Base-by-base conservation (phyloP, 345 rosid genomes). In the Eucalyptus brandiana region DNA sequence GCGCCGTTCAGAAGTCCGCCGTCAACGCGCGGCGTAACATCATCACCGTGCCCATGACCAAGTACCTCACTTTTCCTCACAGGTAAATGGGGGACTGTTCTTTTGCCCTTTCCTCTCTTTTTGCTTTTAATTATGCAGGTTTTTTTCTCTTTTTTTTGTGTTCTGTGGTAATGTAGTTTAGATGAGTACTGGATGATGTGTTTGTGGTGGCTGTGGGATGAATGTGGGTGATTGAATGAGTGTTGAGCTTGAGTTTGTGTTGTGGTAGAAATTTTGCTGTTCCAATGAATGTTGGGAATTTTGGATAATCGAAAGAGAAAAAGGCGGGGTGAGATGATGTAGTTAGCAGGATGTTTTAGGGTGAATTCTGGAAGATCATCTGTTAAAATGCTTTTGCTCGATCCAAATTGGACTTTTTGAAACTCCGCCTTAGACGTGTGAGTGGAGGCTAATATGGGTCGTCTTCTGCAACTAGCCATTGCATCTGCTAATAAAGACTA, bases 41-140 rank as follows among this genome's bases (percentile, higher is more conserved):
- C 8, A 91, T 97, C 87, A 89, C 95, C 5, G 99, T 97, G 51
- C 99, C 98, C 15, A 93, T 97, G 97, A 97, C 99, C 42, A 97
- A 96, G 92, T 95, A 96, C 91, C 92, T 89, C 72, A 97, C 99
- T n/a, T 97, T 97, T 88, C 98, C 99, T 1, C 99, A 95, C 87
- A 94, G 98, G 99, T 96, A 91, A 87, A 42, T 53, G 58, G 87
- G 62, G 9, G 12, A 49, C 23, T 49, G 58, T 28, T 86, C 21
- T 26, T 86, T 9, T 80, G 50, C 67, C 88, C 23, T 87, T 40
- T 58, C 65, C n/a, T 28, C 32, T n/a, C 10, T 87, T 37, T 87
- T 26, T 87, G 24, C 7, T 13, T 32, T 40, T 32, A 47, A 58
- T 32, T 26, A 58, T 87, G 32, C 40, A 40, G 67, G 34, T 40